These are phyloP conservation scores for Coniochaeta sp. DNA, from an alignment of 2,329 filamentous ascomycete genomes.

Conservation along the genomic window DNA sequence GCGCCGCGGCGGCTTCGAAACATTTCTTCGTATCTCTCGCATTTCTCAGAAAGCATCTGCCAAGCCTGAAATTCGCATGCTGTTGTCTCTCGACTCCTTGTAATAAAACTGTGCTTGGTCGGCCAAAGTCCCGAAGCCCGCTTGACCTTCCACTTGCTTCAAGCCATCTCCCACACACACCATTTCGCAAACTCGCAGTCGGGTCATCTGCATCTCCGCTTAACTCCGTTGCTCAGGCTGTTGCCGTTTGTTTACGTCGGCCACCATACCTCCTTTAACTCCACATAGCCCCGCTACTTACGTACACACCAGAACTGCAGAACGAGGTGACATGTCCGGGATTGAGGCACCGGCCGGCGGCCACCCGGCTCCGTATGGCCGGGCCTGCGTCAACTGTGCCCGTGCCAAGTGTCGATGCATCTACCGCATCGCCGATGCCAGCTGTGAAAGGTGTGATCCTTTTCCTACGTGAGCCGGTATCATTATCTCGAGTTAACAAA, in stretches of 20 bases:
- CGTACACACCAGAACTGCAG: neutral
- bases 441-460: slow-evolving; percentile 22
- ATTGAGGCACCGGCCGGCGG: neutral
- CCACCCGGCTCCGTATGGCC: slow-evolving; percentile 24
- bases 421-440: slow-evolving; percentile 20
- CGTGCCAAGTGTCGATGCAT: slow-evolving; percentile 43
- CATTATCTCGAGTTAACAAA: neutral
- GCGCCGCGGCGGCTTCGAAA: neutral
- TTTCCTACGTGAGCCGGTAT: neutral
- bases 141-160: neutral
- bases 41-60: too few species aligned
- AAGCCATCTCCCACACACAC: neutral
- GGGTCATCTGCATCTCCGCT: neutral
- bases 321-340: neutral
- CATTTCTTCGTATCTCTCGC: neutral
- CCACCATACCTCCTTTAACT: neutral
- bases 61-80: too few species aligned
- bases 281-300: neutral
- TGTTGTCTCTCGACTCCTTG: neutral
- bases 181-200: neutral
- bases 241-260: neutral
- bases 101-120: neutral
- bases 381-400: slow-evolving; percentile 39
- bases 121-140: neutral
- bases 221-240: neutral